Percentiles rank a stretch among this genome's conserved stretches.
Evolutionary conservation across 1,284 basidiomycete genomes (phyloP).

Genomic region (Pascua sp.): DNA sequence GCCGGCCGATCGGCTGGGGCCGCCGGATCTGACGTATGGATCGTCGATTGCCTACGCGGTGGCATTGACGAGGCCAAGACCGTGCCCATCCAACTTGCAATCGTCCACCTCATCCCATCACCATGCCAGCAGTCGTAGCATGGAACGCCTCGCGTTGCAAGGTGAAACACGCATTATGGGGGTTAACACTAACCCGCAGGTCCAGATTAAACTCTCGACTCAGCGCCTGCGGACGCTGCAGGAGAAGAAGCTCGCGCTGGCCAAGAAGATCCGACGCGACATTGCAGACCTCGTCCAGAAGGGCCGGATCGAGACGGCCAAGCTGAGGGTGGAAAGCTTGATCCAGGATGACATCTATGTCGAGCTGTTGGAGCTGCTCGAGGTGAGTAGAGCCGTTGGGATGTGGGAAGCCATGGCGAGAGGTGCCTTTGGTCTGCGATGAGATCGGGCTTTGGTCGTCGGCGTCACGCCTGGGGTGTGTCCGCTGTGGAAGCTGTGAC

Average conservation of each 20-base stretch:
- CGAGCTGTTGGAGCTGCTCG: slow-evolving; percentile 84
- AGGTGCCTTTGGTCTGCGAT: too few species aligned
- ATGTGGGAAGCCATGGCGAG: too few species aligned
- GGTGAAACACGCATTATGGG: slow-evolving; percentile 6
- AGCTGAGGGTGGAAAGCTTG: slow-evolving; percentile 45
- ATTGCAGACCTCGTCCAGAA: slow-evolving; percentile 50
- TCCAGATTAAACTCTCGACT: slow-evolving; percentile 63
- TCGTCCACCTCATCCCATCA: not conserved
- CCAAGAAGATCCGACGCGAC: slow-evolving; percentile 59
- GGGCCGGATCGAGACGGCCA: slow-evolving; percentile 44
- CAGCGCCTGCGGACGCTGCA: slow-evolving; percentile 85
- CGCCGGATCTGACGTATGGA: too few species aligned
- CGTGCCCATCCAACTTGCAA: not conserved
- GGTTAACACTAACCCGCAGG: slow-evolving; percentile 16
- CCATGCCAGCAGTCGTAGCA: slow-evolving; percentile 27
- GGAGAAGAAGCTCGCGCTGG: slow-evolving; percentile 89
- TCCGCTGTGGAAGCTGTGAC: too few species aligned
- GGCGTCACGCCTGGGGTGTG: too few species aligned
- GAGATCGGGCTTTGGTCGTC: too few species aligned
- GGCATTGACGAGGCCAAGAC: too few species aligned
- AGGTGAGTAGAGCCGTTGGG: slow-evolving; percentile 47
- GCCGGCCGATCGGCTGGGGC: too few species aligned
- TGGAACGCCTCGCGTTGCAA: slow-evolving; percentile 40
- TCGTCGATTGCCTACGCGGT: too few species aligned
- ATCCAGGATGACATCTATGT: slow-evolving; percentile 51